Evolutionary conservation across 495 filamentous ascomycete genomes (phyloP), one percentile per base, ranked within the genome.

Genomic region (Penicillium diatomitis): DNA sequence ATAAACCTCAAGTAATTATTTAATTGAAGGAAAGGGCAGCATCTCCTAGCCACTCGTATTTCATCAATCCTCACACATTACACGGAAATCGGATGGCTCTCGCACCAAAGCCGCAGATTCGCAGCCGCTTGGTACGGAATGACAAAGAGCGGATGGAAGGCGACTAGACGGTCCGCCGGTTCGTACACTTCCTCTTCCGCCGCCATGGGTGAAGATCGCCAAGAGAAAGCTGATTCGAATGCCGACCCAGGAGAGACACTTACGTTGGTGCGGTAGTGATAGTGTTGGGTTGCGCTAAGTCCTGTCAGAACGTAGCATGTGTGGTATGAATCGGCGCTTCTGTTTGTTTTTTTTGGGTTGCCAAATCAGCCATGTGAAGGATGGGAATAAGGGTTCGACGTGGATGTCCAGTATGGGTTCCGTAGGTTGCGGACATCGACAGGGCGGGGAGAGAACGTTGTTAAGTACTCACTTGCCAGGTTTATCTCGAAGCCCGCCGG

Each of bases 401-500:
- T 2, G 20, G 20, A 20, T 0, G 20, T 20, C 20, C 20, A 20
- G 20, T 20, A 20, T 2, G 20, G 2, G 2, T 20, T 20, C 2
- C 20, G 20, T 20, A 20, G 20, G 0, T 20, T 20, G 20, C 20
- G 20, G 20, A 20, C 20, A 20, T 20, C 20, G 20, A 20, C 20
- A 20, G 20, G 20, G 20, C 20, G 20, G 20, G 20, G 20, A 20
- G 20, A 2, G 2, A 20, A 20, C 20, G 20, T 20, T 20, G 20
- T 20, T 31, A 28, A 20, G 38, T 30, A 80, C 85, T 70, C 75
- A 92, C 86, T 89, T 87, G 61, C 81, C 80, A 8, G 92, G 92
- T 70, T 98, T 98, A 69, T 98, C 92, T 57, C 91, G 80, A 61
- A 98, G 71, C 0, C 94, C 92, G 36, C 91, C 92, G 38, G 76